phyloP scores from a whole-genome alignment of 805 yeast genomes.

The Candida nitratophila region DNA sequence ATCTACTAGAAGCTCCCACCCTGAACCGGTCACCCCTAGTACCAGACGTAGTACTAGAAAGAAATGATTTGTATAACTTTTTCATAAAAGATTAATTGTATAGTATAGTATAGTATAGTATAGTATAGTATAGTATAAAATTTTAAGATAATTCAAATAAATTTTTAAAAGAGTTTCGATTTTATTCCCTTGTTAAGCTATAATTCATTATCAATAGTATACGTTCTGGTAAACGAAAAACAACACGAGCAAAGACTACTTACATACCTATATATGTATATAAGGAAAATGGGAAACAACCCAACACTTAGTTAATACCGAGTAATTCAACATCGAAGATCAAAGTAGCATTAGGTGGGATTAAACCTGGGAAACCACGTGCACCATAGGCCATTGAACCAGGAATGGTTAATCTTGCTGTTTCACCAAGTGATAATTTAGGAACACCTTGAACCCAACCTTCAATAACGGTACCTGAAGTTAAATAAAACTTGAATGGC shows the following conservation, averaged over 20 bases:
- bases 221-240: no score
- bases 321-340: slow-evolving; percentile 76
- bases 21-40: background rate
- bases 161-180: no score
- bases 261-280: background rate
- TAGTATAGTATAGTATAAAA: no score
- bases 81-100: background rate
- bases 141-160: no score
- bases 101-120: no score
- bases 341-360: slow-evolving; percentile 94
- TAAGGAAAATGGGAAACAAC: no score
- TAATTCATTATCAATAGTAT: no score
- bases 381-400: slow-evolving; percentile 91
- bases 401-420: slow-evolving; percentile 87
- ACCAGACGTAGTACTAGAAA: slow-evolving; percentile 1
- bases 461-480: slow-evolving; percentile 92
- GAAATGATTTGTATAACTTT: background rate
- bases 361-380: slow-evolving; percentile 93
- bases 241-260: no score
- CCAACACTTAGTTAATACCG: slow-evolving; percentile 43
- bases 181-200: no score
- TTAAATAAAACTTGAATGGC: slow-evolving; percentile 91
- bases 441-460: slow-evolving; percentile 98
- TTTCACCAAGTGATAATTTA: slow-evolving; percentile 85
- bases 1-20: background rate